A percentile compares a stretch with the other conserved stretches of the same genome.
Conservation (phyloP, 2,329 filamentous ascomycete genomes). For the Rhinocladiella mackenziei region DNA sequence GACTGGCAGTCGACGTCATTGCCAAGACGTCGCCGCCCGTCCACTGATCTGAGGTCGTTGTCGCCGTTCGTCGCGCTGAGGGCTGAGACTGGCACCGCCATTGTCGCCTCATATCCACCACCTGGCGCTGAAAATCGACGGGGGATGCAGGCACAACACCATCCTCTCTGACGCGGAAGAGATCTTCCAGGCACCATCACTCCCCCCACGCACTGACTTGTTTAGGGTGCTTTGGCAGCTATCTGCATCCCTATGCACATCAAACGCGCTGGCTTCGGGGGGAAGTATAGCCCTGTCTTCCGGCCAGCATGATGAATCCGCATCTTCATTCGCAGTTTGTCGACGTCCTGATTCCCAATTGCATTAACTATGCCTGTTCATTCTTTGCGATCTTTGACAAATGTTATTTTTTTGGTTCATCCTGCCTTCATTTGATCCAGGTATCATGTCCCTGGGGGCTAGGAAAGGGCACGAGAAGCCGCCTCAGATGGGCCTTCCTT, state of each 20-base stretch:
- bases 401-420: not conserved
- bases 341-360: constrained; percentile 12
- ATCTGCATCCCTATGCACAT: constrained; percentile 24
- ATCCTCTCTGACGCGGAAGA: constrained; percentile 2
- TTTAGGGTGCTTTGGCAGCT: constrained; percentile 22
- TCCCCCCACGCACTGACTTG: constrained; percentile 14
- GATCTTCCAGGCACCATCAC: constrained; percentile 20
- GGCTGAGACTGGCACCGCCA: too few species aligned
- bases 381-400: not conserved
- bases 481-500: too few species aligned
- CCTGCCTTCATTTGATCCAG: too few species aligned
- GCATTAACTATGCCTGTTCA: not conserved
- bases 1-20: constrained; percentile 11
- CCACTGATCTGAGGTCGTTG: not conserved
- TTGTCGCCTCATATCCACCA: too few species aligned
- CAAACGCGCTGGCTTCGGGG: constrained; percentile 22
- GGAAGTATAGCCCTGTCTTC: constrained; percentile 24
- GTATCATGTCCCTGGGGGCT: too few species aligned
- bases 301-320: constrained; percentile 13
- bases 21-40: constrained; percentile 7
- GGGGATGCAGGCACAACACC: constrained; percentile 2
- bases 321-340: constrained; percentile 19
- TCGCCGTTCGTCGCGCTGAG: not conserved
- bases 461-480: too few species aligned
- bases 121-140: not conserved